A percentile compares a stretch with the other conserved stretches of the same genome.
These are phyloP conservation scores for Polygonum aviculare DNA, from an alignment of 148 eudicot genomes.

Conservation along the genomic window DNA sequence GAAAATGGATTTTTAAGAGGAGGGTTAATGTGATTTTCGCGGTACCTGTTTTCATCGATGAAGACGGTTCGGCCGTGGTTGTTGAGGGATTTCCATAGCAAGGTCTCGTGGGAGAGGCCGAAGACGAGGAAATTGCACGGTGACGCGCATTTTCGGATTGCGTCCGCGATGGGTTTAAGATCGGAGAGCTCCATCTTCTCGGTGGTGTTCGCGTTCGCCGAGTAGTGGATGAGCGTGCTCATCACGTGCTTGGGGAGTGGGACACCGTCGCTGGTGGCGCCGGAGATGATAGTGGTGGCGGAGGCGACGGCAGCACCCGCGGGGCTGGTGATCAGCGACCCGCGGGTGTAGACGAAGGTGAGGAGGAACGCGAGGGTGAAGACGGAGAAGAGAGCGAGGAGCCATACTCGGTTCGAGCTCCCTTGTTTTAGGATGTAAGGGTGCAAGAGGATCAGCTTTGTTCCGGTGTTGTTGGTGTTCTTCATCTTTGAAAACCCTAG, in stretches of 20 bases:
- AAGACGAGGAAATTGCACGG: slow-evolving; percentile 72
- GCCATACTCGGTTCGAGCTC: slow-evolving; percentile 48
- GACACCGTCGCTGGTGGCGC: slow-evolving; percentile 11
- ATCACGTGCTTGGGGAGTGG: slow-evolving; percentile 33
- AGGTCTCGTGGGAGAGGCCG: slow-evolving; percentile 66
- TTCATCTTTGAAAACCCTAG: slow-evolving; percentile 1
- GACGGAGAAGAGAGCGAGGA: slow-evolving; percentile 46
- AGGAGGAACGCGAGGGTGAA: slow-evolving; percentile 49
- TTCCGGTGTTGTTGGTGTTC: slow-evolving; percentile 32
- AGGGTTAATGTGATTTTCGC: no score
- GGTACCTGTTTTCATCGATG: slow-evolving; percentile 51
- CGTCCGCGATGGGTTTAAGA: slow-evolving; percentile 45
- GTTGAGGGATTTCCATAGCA: slow-evolving; percentile 70
- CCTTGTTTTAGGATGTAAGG: slow-evolving; percentile 82
- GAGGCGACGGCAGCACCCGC: background rate
- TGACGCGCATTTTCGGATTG: slow-evolving; percentile 35
- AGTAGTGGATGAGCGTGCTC: slow-evolving; percentile 63
- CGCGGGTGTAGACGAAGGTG: slow-evolving; percentile 50
- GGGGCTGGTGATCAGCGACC: slow-evolving; percentile 20
- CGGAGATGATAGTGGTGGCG: slow-evolving; percentile 14
- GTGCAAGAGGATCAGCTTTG: slow-evolving; percentile 66
- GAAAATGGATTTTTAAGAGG: no score
- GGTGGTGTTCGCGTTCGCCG: slow-evolving; percentile 50
- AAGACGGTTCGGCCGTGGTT: slow-evolving; percentile 59
- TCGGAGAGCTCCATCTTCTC: slow-evolving; percentile 54